A percentile compares a stretch with the other conserved stretches of the same genome.
These are phyloP conservation scores for Russula earlei DNA, from an alignment of 768 basidiomycete species.

Conservation along the genomic window DNA sequence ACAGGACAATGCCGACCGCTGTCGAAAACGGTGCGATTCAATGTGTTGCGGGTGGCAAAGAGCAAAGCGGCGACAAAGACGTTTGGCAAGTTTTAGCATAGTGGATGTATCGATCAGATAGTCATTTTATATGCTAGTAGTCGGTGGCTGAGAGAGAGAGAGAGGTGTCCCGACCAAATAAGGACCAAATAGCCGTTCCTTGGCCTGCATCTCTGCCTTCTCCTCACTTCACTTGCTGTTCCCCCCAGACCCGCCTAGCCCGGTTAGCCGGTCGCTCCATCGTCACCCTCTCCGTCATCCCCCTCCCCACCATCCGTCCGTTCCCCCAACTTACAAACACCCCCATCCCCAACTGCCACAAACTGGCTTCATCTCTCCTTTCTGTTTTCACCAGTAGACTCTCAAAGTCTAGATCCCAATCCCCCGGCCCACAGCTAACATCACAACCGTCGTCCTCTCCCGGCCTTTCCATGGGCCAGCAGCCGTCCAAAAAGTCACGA, in stretches of 20 bases:
- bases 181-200: constrained; percentile 18
- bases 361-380: constrained; percentile 76
- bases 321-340: neutral
- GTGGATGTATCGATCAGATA: constrained; percentile 24
- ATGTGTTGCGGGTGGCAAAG: constrained; percentile 91
- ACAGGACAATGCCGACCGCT: constrained; percentile 96
- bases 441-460: constrained; percentile 31
- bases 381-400: constrained; percentile 66
- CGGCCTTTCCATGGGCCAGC: constrained; percentile 65
- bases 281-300: constrained; percentile 7
- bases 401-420: constrained; percentile 63
- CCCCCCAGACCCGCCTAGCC: neutral
- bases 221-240: neutral
- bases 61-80: constrained; percentile 86
- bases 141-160: neutral
- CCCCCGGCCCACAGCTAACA: constrained; percentile 44
- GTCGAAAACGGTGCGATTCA: constrained; percentile 99
- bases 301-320: neutral
- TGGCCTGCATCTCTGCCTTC: too few relatives aligned
- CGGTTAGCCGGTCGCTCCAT: neutral
- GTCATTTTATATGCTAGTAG: too few relatives aligned
- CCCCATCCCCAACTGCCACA: constrained; percentile 28
- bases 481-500: constrained; percentile 74
- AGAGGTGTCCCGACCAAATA: constrained; percentile 14
- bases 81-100: constrained; percentile 84